Base-by-base conservation (phyloP, 2,329 filamentous ascomycete genomes). In the Paecilomyces formosus region DNA sequence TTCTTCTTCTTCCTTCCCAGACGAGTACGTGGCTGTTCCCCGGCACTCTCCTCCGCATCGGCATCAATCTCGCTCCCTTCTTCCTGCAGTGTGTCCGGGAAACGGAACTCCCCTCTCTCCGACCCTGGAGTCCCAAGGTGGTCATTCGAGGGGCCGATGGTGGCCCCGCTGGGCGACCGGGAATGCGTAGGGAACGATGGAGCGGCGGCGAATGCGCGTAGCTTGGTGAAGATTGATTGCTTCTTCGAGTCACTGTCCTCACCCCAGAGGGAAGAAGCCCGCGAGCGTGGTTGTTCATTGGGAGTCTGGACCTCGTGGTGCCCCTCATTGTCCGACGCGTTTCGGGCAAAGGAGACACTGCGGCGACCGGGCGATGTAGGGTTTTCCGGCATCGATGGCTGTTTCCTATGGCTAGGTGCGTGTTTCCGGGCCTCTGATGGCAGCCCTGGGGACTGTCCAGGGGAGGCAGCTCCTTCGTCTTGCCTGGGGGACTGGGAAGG, bases 1-100 rank as follows among this genome's bases (percentile, higher is more conserved):
- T 84, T 85, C 63, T 85, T 83, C 72, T 86, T 87, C 72, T 82
- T 86, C 73, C 83, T 89, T 31, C 79, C 79, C 61, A 82, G 83
- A 1, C 28, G 74, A 67, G 56, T 79, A 8, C 30, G 30, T 18
- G 76, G 76, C n/a, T 81, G 82, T 69, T 96, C 92, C 56, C 92
- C 90, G 0, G 87, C 89, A 52, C 91, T 96, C 70, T 94, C 90
- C 70, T 96, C 92, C 1, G 88, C 90, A 71, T 94, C 90, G 0
- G 88, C 87, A 67, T 89, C 87, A 13, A 81, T 85, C 71, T 92
- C 90, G 70, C 86, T 89, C 21, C 84, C 85, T 58, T 82, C 81
- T 63, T 84, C 82, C 50, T 77, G 73, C 57, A 85, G 71, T 0
- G 81, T 84, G 21, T 81, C 78, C 9, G 82, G 82, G 62, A 85